Base-by-base conservation (phyloP, 1,139 yeast genomes). In the Maudiozyma humilis region DNA sequence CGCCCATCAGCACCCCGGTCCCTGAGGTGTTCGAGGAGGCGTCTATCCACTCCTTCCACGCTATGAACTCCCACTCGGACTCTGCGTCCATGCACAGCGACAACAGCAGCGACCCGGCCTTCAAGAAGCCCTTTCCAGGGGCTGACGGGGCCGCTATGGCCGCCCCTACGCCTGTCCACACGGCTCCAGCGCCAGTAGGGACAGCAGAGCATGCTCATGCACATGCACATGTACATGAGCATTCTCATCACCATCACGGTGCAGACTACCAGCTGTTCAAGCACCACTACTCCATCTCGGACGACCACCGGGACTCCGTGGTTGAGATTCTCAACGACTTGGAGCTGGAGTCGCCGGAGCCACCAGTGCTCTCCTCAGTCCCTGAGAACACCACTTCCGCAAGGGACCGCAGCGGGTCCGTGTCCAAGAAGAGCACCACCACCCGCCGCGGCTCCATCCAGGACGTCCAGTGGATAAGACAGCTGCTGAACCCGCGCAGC, bases 401-500 rank as follows among this genome's bases (percentile, higher is more conserved):
- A 6, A 14, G 29, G 18, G 38, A 34, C 14, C 36, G 17, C 14
- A 14, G 36, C 8, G 3, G 20, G 12, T 35, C 32, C 2, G 37
- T 43, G 27, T 40, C 40, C 14, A 42, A 29, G 20, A 36, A 36
- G 25, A 16, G 25, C 14, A 38, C 41, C 7, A 38, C 51, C 7
- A 40, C 47, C 15, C 51, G 64, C 43, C 45, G 63, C 13, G 49
- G 60, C 19, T 59, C 64, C n/a, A 48, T 59, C 8, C 60, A 60
- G 42, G 65, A 60, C 20, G 59, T 57, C 15, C 59, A 57, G 39
- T 55, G 59, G 51, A 55, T 61, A 16, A 52, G 64, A 42, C 64
- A 59, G 36, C 47, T 55, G 33, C 41, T 60, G 45, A 62, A 62
- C 43, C 66, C 66, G 13, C 50, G 66, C 41, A 59, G 64, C 45